Evolutionary conservation across 352 stramenopile genomes (phyloP).

Genomic region (Sclerospora graminicola): DNA sequence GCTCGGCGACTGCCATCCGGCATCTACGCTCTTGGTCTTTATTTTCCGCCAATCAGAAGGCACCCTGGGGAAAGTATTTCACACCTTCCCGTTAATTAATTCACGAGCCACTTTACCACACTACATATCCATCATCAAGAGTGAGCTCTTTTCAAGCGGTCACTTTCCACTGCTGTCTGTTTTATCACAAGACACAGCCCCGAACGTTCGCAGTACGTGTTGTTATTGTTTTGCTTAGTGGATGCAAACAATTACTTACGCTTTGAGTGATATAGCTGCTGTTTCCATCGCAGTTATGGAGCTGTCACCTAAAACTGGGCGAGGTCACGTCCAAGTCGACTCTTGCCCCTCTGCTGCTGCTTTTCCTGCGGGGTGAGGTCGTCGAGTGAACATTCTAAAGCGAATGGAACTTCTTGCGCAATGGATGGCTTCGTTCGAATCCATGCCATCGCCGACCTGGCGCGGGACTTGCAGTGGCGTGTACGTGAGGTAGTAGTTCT

Average conservation of each 20-base stretch:
- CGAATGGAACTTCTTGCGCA: constrained; percentile 84
- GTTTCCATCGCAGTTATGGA: constrained; percentile 88
- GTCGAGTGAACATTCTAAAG: constrained; percentile 91
- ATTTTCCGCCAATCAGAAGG: too few species aligned
- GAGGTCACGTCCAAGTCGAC: constrained; percentile 84
- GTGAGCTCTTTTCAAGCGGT: constrained; percentile 83
- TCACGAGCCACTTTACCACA: too few species aligned
- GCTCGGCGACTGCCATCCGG: too few species aligned
- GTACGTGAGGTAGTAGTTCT: too few species aligned
- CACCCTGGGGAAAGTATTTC: too few species aligned
- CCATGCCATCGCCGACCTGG: too few species aligned
- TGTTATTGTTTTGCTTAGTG: background rate
- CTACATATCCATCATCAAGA: constrained; percentile 87
- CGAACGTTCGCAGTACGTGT: constrained; percentile 69
- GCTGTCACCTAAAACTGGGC: constrained; percentile 87
- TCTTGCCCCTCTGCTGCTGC: constrained; percentile 61
- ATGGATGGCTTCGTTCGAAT: too few species aligned
- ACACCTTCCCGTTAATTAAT: too few species aligned
- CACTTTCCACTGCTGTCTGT: constrained; percentile 84
- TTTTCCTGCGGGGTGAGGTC: constrained; percentile 84
- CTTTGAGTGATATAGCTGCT: constrained; percentile 54
- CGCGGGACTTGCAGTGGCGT: too few species aligned
- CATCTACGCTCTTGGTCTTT: too few species aligned
- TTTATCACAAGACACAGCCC: constrained; percentile 88
- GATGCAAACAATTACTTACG: too few species aligned